Percentiles rank a stretch among this genome's conserved stretches.
These are phyloP conservation scores for Colletotrichum spaethianum DNA, from an alignment of 2,329 filamentous ascomycete genomes.

Conservation along the genomic window DNA sequence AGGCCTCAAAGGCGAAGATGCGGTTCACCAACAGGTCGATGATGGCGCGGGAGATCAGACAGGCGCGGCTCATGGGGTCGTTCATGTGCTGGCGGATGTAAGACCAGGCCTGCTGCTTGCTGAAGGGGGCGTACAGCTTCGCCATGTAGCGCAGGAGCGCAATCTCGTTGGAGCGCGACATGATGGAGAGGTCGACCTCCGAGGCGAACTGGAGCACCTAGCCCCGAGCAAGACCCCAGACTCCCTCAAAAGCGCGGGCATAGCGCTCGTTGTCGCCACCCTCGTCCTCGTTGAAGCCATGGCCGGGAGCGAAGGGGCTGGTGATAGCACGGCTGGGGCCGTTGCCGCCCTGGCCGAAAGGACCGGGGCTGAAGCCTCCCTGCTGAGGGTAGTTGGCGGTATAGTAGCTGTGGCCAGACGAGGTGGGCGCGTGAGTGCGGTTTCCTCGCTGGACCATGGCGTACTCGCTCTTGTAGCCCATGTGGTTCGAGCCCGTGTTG, in stretches of 20 bases:
- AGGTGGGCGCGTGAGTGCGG: conserved; percentile 2
- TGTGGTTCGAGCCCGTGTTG: not conserved
- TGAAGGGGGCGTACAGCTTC: conserved; percentile 45
- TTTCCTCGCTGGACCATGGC: conserved; percentile 10
- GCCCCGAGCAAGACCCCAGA: conserved; percentile 41
- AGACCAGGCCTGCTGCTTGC: conserved; percentile 54
- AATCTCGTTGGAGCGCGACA: conserved; percentile 25
- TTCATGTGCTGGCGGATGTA: conserved; percentile 59
- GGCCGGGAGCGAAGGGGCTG: conserved; percentile 7
- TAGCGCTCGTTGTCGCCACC: conserved; percentile 38
- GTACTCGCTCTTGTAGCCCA: conserved; percentile 8
- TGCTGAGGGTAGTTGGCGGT: conserved; percentile 13
- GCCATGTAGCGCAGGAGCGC: conserved; percentile 39
- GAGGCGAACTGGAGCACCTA: conserved; percentile 40
- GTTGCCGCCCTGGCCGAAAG: conserved; percentile 21
- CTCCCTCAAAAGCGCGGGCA: conserved; percentile 36
- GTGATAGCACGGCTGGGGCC: conserved; percentile 12
- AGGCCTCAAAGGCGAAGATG: conserved; percentile 57
- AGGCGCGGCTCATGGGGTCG: conserved; percentile 56
- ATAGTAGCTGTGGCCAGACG: conserved; percentile 23
- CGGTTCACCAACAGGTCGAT: conserved; percentile 60
- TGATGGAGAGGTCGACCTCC: conserved; percentile 23
- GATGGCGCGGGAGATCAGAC: conserved; percentile 59
- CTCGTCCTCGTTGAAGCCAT: conserved; percentile 18
- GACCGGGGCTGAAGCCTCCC: conserved; percentile 14